These are phyloP conservation scores for Huntiella decipiens DNA, from an alignment of 2,329 filamentous ascomycete genomes.

Conservation along the genomic window DNA sequence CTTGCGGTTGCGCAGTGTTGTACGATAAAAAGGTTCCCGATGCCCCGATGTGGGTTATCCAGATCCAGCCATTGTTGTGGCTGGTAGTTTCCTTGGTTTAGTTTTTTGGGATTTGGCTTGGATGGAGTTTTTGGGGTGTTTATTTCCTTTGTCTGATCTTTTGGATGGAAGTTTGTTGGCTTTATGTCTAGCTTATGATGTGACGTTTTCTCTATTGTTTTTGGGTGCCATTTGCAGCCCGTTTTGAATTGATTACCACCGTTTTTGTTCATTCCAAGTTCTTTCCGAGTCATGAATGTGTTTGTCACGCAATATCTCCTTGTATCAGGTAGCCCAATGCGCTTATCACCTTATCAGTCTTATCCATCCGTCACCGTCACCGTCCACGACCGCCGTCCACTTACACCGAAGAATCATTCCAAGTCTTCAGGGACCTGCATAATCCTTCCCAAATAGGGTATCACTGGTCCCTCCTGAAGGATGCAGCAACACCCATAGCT, in stretches of 20 bases:
- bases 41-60: not conserved
- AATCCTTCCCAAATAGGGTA: no score
- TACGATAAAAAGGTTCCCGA: not conserved
- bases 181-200: not conserved
- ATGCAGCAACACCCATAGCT: no score
- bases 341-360: no score
- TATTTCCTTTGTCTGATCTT: conserved; percentile 3
- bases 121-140: not conserved
- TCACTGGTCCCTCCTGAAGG: no score
- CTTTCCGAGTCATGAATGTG: no score
- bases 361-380: no score
- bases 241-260: not conserved
- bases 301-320: no score
- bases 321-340: no score
- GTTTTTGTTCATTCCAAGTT: no score
- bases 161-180: not conserved
- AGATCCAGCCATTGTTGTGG: not conserved
- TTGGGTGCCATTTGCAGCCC: not conserved
- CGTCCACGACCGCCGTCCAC: no score
- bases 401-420: no score
- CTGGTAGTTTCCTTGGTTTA: conserved; percentile 1
- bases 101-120: not conserved
- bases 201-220: conserved; percentile 2
- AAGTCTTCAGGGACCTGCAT: no score
- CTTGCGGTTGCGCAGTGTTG: not conserved